These are phyloP conservation scores for Calocybe indica DNA, from an alignment of 768 basidiomycete genomes.

Conservation along the genomic window DNA sequence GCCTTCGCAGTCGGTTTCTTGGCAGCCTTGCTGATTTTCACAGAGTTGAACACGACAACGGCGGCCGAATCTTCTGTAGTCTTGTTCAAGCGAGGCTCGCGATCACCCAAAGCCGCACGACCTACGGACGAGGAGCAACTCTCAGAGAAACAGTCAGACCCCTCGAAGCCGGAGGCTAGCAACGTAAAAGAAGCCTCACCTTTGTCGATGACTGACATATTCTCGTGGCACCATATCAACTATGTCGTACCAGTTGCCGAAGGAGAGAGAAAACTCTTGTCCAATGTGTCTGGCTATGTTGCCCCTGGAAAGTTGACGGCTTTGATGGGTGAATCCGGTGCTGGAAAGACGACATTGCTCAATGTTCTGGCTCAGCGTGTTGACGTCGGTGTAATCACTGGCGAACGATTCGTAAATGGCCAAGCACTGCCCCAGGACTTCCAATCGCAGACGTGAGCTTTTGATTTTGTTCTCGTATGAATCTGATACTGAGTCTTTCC, in stretches of 20 bases:
- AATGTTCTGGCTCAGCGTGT: conserved; percentile 37
- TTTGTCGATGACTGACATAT: conserved; percentile 39
- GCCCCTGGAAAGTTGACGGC: conserved; percentile 67
- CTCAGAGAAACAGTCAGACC: background rate
- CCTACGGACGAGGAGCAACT: conserved; percentile 7
- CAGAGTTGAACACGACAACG: conserved; percentile 44
- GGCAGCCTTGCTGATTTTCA: conserved; percentile 46
- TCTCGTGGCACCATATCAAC: conserved; percentile 62
- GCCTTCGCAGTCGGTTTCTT: conserved; percentile 59
- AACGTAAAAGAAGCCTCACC: conserved; percentile 10
- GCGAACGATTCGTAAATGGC: conserved; percentile 37
- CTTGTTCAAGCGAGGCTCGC: conserved; percentile 59
- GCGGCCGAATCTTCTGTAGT: conserved; percentile 34
- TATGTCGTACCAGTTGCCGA: conserved; percentile 50
- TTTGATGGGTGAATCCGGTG: conserved; percentile 47
- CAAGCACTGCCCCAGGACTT: conserved; percentile 36
- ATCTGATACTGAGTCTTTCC: background rate
- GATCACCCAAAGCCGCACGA: conserved; percentile 10
- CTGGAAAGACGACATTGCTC: conserved; percentile 36
- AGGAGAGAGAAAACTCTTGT: conserved; percentile 39
- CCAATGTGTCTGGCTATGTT: conserved; percentile 59
- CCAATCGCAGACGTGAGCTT: conserved; percentile 39
- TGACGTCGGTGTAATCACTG: conserved; percentile 28
- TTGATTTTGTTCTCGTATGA: background rate
- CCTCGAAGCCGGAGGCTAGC: conserved; percentile 3